phyloP scores from a whole-genome alignment of 2,329 filamentous ascomycete genomes.

The Trichoderma sp. region DNA sequence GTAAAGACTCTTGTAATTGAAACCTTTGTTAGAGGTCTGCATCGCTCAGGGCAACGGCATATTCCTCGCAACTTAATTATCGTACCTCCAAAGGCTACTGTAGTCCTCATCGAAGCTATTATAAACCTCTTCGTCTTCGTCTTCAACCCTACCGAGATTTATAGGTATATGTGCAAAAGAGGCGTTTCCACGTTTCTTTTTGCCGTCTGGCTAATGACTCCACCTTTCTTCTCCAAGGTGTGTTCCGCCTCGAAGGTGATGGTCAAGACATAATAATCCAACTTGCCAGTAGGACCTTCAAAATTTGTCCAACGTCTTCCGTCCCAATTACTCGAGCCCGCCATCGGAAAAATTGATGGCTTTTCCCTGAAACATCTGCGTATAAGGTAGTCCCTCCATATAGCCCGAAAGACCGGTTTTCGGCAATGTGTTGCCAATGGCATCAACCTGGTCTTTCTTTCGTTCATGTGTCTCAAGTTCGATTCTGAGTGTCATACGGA shows the following conservation, averaged over 20 bases:
- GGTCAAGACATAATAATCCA: conserved; percentile 44
- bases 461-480: conserved; percentile 48
- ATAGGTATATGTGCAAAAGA: background rate
- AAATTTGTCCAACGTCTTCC: no score
- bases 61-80: no score
- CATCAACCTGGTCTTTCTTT: conserved; percentile 44
- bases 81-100: no score
- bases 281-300: conserved; percentile 26
- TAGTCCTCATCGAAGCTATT: background rate
- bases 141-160: background rate
- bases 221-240: conserved; percentile 24
- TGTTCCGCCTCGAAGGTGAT: conserved; percentile 34
- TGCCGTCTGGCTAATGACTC: conserved; percentile 19
- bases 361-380: conserved; percentile 26
- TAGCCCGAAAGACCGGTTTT: conserved; percentile 35
- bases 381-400: conserved; percentile 32
- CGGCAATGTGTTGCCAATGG: conserved; percentile 38
- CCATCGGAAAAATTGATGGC: conserved; percentile 38
- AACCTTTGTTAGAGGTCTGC: background rate
- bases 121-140: background rate
- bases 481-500: conserved; percentile 40
- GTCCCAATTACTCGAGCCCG: conserved; percentile 43
- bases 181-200: background rate
- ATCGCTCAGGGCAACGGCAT: no score
- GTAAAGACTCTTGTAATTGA: no score